Percentiles rank a stretch among this genome's conserved stretches.
phyloP scores from a whole-genome alignment of 495 filamentous ascomycete species.

The Patellaria atrata region DNA sequence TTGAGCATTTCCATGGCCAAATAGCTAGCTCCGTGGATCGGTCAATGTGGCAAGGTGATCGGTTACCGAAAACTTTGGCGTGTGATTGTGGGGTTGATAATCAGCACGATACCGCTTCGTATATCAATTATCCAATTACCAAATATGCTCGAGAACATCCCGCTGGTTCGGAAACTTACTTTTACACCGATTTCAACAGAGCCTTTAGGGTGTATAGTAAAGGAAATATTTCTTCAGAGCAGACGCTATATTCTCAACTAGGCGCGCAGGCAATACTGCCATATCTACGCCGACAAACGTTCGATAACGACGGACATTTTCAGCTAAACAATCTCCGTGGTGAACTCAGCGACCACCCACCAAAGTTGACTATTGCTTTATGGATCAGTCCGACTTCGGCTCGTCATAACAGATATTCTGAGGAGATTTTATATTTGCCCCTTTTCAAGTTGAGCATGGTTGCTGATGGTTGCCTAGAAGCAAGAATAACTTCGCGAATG shows the following conservation, averaged over 20 bases:
- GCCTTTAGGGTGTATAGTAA: conserved; percentile 18
- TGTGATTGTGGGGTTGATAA: conserved; percentile 16
- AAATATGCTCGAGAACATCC: conserved; percentile 13
- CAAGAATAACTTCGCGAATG: conserved; percentile 4
- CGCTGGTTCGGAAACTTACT: conserved; percentile 25
- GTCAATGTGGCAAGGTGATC: conserved; percentile 27
- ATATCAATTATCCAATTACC: conserved; percentile 10
- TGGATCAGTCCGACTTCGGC: neutral
- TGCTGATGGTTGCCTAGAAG: conserved; percentile 10
- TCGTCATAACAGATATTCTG: neutral
- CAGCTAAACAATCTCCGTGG: conserved; percentile 5
- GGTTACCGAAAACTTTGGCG: conserved; percentile 14
- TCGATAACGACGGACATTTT: neutral
- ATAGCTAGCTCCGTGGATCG: conserved; percentile 25
- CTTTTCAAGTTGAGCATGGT: conserved; percentile 19
- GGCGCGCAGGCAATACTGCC: conserved; percentile 18
- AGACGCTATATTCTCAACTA: conserved; percentile 14
- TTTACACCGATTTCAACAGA: conserved; percentile 30
- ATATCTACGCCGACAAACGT: conserved; percentile 2
- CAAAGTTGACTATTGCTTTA: neutral
- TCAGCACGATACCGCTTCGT: conserved; percentile 9
- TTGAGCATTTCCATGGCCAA: conserved; percentile 29
- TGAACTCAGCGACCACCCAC: conserved; percentile 7
- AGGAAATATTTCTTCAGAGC: neutral
- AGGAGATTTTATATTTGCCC: conserved; percentile 1